A percentile compares a stretch with the other conserved stretches of the same genome.
phyloP scores from a whole-genome alignment of 1,139 yeast species.

The Blastobotrys petasosporus region DNA sequence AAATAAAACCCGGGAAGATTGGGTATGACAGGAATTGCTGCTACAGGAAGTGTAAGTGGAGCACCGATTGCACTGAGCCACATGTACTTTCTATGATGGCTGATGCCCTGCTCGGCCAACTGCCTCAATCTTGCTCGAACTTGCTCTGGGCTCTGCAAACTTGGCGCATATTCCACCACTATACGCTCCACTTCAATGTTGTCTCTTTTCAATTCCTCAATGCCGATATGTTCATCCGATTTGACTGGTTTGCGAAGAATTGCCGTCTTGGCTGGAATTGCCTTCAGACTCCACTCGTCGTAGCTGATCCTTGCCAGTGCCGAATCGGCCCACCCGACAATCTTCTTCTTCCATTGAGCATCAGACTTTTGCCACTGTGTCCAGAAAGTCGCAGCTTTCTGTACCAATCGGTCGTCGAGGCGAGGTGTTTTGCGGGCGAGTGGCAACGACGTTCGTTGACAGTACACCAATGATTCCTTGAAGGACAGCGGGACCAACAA shows the following conservation, averaged over 20 bases:
- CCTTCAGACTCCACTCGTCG: conserved; percentile 46
- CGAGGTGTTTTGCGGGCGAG: conserved; percentile 29
- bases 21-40: conserved; percentile 79
- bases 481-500: conserved; percentile 28
- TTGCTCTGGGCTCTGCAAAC: conserved; percentile 18
- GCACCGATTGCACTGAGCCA: conserved; percentile 52
- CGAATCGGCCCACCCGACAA: conserved; percentile 38
- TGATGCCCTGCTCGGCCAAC: conserved; percentile 36
- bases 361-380: conserved; percentile 38
- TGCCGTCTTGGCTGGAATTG: conserved; percentile 41
- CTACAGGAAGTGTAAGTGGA: conserved; percentile 77
- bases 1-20: conserved; percentile 93
- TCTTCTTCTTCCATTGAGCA: conserved; percentile 38
- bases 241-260: conserved; percentile 20
- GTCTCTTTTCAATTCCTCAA: conserved; percentile 10
- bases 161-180: conserved; percentile 29
- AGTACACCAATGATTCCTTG: conserved; percentile 27
- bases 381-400: conserved; percentile 47
- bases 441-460: conserved; percentile 28
- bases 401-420: conserved; percentile 40
- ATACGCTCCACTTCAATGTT: conserved; percentile 18
- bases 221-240: conserved; percentile 11
- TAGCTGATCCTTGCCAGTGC: conserved; percentile 45
- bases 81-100: conserved; percentile 42
- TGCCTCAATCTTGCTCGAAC: conserved; percentile 25